Conservation (phyloP, 1,284 basidiomycete genomes). For the Rhodotorula mucilaginosa region DNA sequence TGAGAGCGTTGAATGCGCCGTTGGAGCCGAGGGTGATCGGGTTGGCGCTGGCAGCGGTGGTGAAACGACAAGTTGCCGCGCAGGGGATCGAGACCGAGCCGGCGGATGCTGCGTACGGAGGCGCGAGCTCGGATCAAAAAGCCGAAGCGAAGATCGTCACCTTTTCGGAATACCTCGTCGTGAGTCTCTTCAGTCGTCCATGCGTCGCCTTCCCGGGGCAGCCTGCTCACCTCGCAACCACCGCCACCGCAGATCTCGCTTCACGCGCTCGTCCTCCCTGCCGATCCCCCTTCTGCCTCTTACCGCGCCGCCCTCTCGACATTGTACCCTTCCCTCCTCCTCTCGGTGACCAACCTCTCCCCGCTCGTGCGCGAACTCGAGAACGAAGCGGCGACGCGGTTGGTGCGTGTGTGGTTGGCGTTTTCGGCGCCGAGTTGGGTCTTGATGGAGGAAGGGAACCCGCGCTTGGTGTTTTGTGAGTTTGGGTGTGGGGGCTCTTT, state of each 20-base stretch:
- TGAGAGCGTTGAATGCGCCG: conserved; percentile 59
- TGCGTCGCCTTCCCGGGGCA: too few relatives aligned
- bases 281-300: background rate
- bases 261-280: conserved; percentile 79
- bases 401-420: conserved; percentile 82
- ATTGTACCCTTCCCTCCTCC: conserved; percentile 71
- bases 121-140: background rate
- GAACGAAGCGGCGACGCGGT: conserved; percentile 67
- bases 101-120: too few relatives aligned
- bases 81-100: conserved; percentile 50
- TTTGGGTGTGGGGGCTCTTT: conserved; percentile 44
- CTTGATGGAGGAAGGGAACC: conserved; percentile 88
- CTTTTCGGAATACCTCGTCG: conserved; percentile 79
- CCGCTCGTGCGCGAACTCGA: conserved; percentile 50
- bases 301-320: conserved; percentile 50
- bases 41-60: conserved; percentile 49
- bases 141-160: conserved; percentile 51
- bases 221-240: conserved; percentile 27
- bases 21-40: background rate
- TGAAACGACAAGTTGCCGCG: conserved; percentile 65
- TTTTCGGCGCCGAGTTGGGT: conserved; percentile 86
- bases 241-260: conserved; percentile 55
- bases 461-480: conserved; percentile 85
- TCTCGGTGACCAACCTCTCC: conserved; percentile 79
- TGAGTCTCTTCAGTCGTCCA: conserved; percentile 51